phyloP scores from a whole-genome alignment of 148 eudicot genomes.

The Nepenthes gracilis region DNA sequence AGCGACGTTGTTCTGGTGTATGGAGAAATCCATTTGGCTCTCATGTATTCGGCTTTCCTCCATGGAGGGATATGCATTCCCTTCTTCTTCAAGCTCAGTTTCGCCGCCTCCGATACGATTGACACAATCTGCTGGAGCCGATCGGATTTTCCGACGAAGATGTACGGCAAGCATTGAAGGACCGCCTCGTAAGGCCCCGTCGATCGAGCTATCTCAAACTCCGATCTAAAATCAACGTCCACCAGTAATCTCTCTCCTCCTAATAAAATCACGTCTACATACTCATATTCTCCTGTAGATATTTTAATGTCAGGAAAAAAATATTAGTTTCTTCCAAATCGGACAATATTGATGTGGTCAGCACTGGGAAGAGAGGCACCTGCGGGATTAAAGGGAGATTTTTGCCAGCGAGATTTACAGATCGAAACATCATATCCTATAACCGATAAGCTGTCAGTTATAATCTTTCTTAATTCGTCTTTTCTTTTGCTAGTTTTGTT shows the following conservation, averaged over 20 bases:
- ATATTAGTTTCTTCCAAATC: not conserved
- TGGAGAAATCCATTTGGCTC: conserved; percentile 18
- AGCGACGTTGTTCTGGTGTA: conserved; percentile 5
- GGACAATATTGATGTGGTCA: not conserved
- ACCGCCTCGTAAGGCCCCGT: conserved; percentile 10
- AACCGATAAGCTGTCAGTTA: conserved; percentile 25
- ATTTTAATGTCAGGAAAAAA: not conserved
- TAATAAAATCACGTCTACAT: conserved; percentile 12
- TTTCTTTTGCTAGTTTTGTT: conserved; percentile 37
- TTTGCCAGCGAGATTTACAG: conserved; percentile 66
- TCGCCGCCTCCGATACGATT: conserved; percentile 16
- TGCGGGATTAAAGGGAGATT: conserved; percentile 32
- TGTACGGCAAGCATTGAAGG: conserved; percentile 10
- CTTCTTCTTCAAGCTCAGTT: conserved; percentile 8
- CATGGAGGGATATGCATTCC: conserved; percentile 21
- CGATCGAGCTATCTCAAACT: conserved; percentile 21
- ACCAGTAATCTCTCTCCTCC: conserved; percentile 14
- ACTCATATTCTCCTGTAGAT: conserved; percentile 13
- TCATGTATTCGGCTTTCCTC: conserved; percentile 19
- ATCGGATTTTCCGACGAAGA: conserved; percentile 10
- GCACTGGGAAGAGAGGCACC: not conserved
- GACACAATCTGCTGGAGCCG: conserved; percentile 9
- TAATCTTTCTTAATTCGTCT: conserved; percentile 36
- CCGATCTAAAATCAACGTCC: conserved; percentile 9
- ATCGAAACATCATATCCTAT: conserved; percentile 42